Evolutionary conservation across 805 yeast genomes (phyloP), one percentile per base, ranked within the genome.

Genomic region (Kregervanrija delftensis): DNA sequence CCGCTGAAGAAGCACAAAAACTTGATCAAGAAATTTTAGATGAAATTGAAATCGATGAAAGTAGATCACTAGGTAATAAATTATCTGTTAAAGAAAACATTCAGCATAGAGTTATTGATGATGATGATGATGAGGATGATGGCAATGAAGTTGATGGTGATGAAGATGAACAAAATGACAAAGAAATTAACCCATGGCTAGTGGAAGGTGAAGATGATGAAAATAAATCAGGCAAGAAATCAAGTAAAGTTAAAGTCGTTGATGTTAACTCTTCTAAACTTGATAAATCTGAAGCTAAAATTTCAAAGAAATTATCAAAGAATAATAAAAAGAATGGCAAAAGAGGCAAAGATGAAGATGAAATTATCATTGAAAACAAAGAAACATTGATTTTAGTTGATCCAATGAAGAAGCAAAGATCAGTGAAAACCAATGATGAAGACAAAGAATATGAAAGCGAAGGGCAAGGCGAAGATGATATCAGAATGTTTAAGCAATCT

Each of bases 401-500:
- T 51, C 73, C 75, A 38, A 22, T 22, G 28, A 67, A 43, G 13
- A 44, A 38, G 35, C 36, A 42, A 37, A 28, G 8, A 9, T 11
- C 13, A 13, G 37, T 15, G 34, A 35, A 39, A n/a, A 38, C 40
- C 11, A 38, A 41, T 5, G 40, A 46, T 15, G 42, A 47, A 16
- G 63, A 56, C n/a, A 67, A 58, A 11, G 79, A 66, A 28, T 52
- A 46, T 32, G 70, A 66, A 44, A 71, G 64, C n/a, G 73, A 68
- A n/a, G 77, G 66, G 3, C 73, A 66, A 12, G 75, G 66, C 13
- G 67, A 59, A 8, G 65, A 61, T 1, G 72, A 69, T 35, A 61
- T 66, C 31, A 70, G 68, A 47, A 72, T 77, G 75, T 86, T 89
- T 69, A 77, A 79, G 53, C 96, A 89, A 58, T 79, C 80, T 51